These are phyloP conservation scores for Solanum hybrid DNA, from an alignment of 305 asterid genomes.

Conservation along the genomic window DNA sequence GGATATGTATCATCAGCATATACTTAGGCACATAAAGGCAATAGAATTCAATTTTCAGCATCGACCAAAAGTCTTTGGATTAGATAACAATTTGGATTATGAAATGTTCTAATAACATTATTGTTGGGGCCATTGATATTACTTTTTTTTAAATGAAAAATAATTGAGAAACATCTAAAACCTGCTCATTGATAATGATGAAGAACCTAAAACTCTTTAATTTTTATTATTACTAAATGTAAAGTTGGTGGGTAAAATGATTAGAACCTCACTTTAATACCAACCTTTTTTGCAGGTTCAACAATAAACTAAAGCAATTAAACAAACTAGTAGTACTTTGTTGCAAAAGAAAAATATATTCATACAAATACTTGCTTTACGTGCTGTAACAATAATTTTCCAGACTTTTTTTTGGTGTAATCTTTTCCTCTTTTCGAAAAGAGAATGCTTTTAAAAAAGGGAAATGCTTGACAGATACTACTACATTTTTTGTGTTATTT, in stretches of 20 bases:
- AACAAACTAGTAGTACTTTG: neutral
- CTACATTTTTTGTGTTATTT: neutral
- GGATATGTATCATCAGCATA: neutral
- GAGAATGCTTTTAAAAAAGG: neutral
- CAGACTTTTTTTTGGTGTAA: neutral
- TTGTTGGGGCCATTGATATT: neutral
- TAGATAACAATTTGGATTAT: neutral
- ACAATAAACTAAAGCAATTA: constrained; percentile 2
- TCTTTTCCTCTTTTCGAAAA: neutral
- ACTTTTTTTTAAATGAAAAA: neutral
- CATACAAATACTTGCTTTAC: constrained; percentile 13
- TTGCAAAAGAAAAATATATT: constrained; percentile 2
- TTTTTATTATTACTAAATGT: neutral
- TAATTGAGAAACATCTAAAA: neutral
- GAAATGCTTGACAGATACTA: neutral
- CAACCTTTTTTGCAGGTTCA: neutral
- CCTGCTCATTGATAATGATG: neutral
- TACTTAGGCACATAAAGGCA: constrained; percentile 7
- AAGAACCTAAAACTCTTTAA: neutral
- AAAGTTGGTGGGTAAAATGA: constrained; percentile 28
- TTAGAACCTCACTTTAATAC: constrained; percentile 6
- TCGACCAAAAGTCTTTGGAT: constrained; percentile 8
- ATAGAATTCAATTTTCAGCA: neutral
- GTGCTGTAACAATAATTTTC: neutral
- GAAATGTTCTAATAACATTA: neutral